Evolutionary conservation across 2,329 filamentous ascomycete genomes (phyloP).

Genomic region (Fusarium brachygibbosum): DNA sequence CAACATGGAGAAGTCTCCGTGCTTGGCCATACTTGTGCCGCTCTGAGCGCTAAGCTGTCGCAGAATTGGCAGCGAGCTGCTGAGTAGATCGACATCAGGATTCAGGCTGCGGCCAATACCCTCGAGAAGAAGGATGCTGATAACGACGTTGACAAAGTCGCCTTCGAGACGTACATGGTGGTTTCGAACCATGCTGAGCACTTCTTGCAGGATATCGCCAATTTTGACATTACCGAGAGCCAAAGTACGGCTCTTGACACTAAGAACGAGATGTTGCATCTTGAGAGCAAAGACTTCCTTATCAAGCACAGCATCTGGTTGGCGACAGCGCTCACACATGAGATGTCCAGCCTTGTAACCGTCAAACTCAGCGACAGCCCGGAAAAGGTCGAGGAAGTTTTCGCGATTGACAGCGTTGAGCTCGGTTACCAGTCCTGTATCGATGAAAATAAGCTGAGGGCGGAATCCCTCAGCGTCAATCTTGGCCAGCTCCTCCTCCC

Average conservation of each 20-base stretch:
- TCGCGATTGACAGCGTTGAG: conserved; percentile 86
- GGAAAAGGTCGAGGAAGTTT: conserved; percentile 97
- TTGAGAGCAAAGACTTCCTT: conserved; percentile 91
- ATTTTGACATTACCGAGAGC: conserved; percentile 96
- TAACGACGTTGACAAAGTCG: conserved; percentile 98
- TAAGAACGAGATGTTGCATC: conserved; percentile 95
- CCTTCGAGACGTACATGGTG: conserved; percentile 97
- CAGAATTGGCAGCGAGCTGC: conserved; percentile 88
- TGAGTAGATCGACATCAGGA: conserved; percentile 87
- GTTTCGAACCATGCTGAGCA: conserved; percentile 88
- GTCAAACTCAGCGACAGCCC: conserved; percentile 94
- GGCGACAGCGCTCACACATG: conserved; percentile 95
- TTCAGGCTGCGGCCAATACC: conserved; percentile 92
- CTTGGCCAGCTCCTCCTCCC: conserved; percentile 79
- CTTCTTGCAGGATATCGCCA: conserved; percentile 91
- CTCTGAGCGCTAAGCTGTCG: conserved; percentile 86
- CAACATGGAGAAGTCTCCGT: conserved; percentile 85
- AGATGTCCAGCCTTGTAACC: conserved; percentile 94
- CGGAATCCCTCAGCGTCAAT: conserved; percentile 91
- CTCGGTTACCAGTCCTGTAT: conserved; percentile 94
- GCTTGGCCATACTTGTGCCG: conserved; percentile 76
- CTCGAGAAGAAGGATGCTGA: conserved; percentile 92
- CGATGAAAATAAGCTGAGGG: conserved; percentile 96
- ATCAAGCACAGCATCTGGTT: conserved; percentile 90
- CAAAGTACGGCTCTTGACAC: conserved; percentile 90